Percentiles rank a stretch among this genome's conserved stretches.
These are phyloP conservation scores for Tetracentron sinense DNA, from an alignment of 164 flowering plant genomes.

Conservation along the genomic window DNA sequence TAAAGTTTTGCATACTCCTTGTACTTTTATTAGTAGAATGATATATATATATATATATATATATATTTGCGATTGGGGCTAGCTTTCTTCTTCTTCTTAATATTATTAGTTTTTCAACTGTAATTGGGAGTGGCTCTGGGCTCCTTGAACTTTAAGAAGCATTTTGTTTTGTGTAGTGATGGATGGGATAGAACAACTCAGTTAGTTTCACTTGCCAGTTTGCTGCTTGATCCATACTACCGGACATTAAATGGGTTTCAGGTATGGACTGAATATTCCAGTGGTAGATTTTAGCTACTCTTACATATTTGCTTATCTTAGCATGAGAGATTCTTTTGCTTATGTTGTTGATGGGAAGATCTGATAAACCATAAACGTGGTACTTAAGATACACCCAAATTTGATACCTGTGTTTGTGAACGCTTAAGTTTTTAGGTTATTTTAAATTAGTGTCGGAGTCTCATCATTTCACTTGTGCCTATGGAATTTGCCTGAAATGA, in stretches of 20 bases:
- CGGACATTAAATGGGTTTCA: constrained; percentile 93
- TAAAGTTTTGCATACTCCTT: too few relatives aligned
- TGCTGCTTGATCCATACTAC: constrained; percentile 96
- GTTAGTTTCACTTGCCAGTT: constrained; percentile 85
- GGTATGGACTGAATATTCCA: constrained; percentile 39
- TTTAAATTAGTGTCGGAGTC: neutral
- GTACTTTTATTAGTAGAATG: too few relatives aligned
- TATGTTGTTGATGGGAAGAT: neutral
- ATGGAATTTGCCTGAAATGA: neutral
- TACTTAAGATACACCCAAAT: neutral
- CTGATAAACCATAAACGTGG: neutral
- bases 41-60: too few relatives aligned
- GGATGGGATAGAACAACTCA: constrained; percentile 99
- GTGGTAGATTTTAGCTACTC: neutral
- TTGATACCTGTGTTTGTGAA: neutral
- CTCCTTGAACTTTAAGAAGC: neutral
- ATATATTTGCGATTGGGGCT: neutral
- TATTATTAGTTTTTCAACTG: neutral
- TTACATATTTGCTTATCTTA: neutral
- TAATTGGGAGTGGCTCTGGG: neutral
- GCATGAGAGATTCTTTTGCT: neutral
- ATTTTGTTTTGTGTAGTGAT: constrained; percentile 54
- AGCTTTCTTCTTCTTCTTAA: neutral
- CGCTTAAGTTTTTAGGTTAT: neutral
- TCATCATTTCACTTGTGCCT: neutral